Evolutionary conservation across 257 asterid genomes (phyloP), one percentile per base, ranked within the genome.

Genomic region (Nyctanthes arbortristis): DNA sequence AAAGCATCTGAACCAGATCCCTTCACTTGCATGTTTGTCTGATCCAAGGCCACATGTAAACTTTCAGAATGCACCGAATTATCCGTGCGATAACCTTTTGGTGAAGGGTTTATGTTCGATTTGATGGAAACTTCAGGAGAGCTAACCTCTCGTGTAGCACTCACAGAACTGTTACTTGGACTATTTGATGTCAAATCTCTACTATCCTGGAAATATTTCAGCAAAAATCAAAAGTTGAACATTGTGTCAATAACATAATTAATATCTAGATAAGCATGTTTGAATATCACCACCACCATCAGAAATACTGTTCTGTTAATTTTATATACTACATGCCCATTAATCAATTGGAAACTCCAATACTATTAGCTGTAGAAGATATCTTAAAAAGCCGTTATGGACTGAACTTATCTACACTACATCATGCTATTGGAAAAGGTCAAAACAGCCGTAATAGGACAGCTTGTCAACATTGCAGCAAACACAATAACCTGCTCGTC

Each of bases 1-100:
- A 88, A 87, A 84, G 97, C 97, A 84, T 93, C 98, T 74, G 84
- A 88, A 78, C 82, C 79, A 36, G 96, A 87, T 69, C 93, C 78
- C 81, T 96, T 82, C 69, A 79, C 78, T 79, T 88, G 97, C 98
- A 91, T 93, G 71, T 68, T 89, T 84, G 88, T n/a, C 69, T 83
- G 79, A 70, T 70, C 85, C 97, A 66, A 84, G 77, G 88, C 87
- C 78, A 79, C 92, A 86, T 88, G 86, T 82, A 96, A 84, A 72
- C 88, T 81, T 69, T 87, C 93, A 24, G 86, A 76, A 66, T 80
- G 79, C 75, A 71, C 66, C 61, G 74, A 75, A 76, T 62, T 86
- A 61, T 80, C 86, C 4, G 87, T 76, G 34, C 61, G 78, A 58
- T 77, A 64, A 76, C 80, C 84, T 74, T 77, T 85, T 2, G 95